Base-by-base conservation (phyloP, 305 asterid species). In the Rubia peregrina region DNA sequence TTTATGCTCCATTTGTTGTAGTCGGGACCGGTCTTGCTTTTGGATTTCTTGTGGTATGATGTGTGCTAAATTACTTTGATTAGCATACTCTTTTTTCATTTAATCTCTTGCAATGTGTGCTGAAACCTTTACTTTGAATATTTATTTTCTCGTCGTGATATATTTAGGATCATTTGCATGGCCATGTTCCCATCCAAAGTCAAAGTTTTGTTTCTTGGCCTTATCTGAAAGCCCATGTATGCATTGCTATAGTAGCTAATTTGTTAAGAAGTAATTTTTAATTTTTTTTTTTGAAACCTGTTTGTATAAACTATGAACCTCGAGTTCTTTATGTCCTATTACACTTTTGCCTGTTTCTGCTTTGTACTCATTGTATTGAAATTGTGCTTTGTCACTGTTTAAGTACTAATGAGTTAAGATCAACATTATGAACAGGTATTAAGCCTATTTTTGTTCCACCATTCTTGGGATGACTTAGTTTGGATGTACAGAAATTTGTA, bases 1-100 rank as follows among this genome's bases (percentile, higher is more conserved):
- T 73, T 53, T 90, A 92, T 71, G 96, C 96, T 1, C 92, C 89
- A 78, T 73, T 87, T 44, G 72, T 90, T 65, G 74, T 92, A 36
- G 41, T 90, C 75, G 95, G 98, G 70, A 85, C 86, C 73, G 98
- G 98, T 56, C 91, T 88, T 80, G 89, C 96, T 42, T 92, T 92
- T 44, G 96, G 96, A 64, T 92, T 92, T 83, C 98, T 92, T 66
- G 98, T 92, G 98, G 98, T 92, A 87, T 74, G 87, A 76, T 77
- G 33, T 70, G 56, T 71, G 56, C 73, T 61, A 7, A 30, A 51
- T 57, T 24, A 61, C 69, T 61, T 59, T 38, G 75, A 76, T 73
- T 67, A 59, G 67, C 40, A 36, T 36, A 26, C 38, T 38, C n/a
- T 13, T 46, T 70, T 70, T 66, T 33, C 22, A 6, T 61, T 41